These are phyloP conservation scores for Ustulina deusta DNA, from an alignment of 2,329 filamentous ascomycete species.

Conservation along the genomic window DNA sequence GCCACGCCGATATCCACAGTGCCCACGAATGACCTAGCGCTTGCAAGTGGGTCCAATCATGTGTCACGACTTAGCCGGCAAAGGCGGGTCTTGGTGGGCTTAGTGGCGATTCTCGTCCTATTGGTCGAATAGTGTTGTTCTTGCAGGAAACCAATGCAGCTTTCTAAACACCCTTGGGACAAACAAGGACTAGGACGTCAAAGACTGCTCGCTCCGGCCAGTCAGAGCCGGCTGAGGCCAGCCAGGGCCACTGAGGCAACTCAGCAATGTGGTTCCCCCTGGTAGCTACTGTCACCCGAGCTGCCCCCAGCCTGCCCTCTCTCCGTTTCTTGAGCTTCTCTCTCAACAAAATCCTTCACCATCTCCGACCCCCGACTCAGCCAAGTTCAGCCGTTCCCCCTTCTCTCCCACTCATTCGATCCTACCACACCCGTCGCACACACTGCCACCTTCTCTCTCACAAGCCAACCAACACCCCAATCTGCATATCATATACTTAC, in stretches of 20 bases:
- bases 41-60: conserved; percentile 35
- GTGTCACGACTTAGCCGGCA: no score
- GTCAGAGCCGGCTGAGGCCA: conserved; percentile 22
- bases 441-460: conserved; percentile 38
- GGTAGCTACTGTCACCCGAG: not conserved
- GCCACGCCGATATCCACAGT: conserved; percentile 33
- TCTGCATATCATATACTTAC: conserved; percentile 35
- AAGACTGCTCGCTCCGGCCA: conserved; percentile 29
- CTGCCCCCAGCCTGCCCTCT: conserved; percentile 31
- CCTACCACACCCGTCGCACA: conserved; percentile 40
- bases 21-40: conserved; percentile 39
- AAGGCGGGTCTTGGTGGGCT: conserved; percentile 17
- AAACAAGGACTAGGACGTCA: conserved; percentile 28
- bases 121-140: conserved; percentile 34
- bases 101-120: conserved; percentile 35
- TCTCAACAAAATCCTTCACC: conserved; percentile 43
- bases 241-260: conserved; percentile 37
- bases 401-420: conserved; percentile 42
- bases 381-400: conserved; percentile 37
- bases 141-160: conserved; percentile 33
- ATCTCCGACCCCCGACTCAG: conserved; percentile 38
- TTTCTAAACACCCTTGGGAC: conserved; percentile 33
- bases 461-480: conserved; percentile 36
- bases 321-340: conserved; percentile 34
- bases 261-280: conserved; percentile 27